A percentile compares a stretch with the other conserved stretches of the same genome.
phyloP scores from a whole-genome alignment of 2,329 filamentous ascomycete genomes.

The Monosporascus cannonballus region DNA sequence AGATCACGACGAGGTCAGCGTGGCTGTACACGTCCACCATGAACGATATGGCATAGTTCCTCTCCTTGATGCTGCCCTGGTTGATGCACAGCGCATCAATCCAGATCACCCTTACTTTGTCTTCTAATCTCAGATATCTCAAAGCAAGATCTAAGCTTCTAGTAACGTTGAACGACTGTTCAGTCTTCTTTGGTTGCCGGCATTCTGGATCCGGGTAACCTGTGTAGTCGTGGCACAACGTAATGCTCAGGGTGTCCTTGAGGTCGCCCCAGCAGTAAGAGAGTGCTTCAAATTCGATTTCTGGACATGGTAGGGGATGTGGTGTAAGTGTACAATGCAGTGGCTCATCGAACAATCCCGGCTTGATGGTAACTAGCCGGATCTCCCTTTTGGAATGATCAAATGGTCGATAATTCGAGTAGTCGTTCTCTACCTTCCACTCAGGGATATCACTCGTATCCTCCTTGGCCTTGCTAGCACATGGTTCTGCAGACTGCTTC shows the following conservation, averaged over 20 bases:
- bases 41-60: conserved; percentile 3
- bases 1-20: background rate
- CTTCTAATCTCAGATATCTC: background rate
- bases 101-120: background rate
- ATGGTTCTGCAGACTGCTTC: no score
- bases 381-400: conserved; percentile 2
- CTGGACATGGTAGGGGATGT: background rate
- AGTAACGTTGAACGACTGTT: conserved; percentile 1
- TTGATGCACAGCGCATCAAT: conserved; percentile 4
- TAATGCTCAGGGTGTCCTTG: conserved; percentile 1
- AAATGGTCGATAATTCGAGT: conserved; percentile 1
- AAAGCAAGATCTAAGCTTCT: background rate
- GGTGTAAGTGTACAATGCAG: background rate
- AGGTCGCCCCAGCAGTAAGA: conserved; percentile 4
- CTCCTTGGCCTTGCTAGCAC: background rate
- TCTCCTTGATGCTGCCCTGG: conserved; percentile 3
- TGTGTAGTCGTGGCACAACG: background rate
- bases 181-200: background rate
- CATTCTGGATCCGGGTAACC: background rate
- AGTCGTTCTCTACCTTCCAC: conserved; percentile 5
- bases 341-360: conserved; percentile 1
- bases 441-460: conserved; percentile 1
- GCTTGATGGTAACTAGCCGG: conserved; percentile 1
- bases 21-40: conserved; percentile 2
- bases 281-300: conserved; percentile 1